Evolutionary conservation across 495 filamentous ascomycete species (phyloP), one percentile per base, ranked within the genome.

Genomic region (Antarctomyces pellizariae): DNA sequence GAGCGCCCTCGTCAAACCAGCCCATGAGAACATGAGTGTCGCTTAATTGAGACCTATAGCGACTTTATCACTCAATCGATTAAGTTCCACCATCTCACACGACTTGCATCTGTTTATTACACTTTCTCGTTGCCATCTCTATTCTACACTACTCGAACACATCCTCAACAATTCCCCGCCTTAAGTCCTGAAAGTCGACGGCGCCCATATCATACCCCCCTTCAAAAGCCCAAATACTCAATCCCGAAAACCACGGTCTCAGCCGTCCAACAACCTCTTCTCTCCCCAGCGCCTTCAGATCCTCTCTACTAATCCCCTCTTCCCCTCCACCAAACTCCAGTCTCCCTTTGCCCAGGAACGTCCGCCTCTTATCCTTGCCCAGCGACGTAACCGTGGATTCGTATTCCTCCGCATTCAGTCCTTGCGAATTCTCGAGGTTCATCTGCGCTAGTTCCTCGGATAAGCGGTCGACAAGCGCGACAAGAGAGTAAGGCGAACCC

Each of bases 151-250:
- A 72, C 37, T 83, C 74, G 53, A 91, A 89, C 29, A 93, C 38
- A 59, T 95, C 83, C 36, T 49, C 64, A 47, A 92, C 42, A 27
- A 93, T 36, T 34, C 61, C 59, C 37, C 64, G 57, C 31, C 59
- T 59, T 40, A 73, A 84, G n/a, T 56, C 59, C 25, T 64, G 63
- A 41, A 60, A 42, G 49, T 89, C 82, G 17, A 71, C 53, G 27
- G 45, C 48, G 26, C 64, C 64, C 72, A 90, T 89, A 12, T 67
- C 64, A 43, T 95, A 97, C 22, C 75, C 89, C 14, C 67, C 71
- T 51, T 95, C 89, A 48, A 89, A 97, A 5, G 75, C 71, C 42
- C 69, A 75, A 27, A 95, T 90, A 39, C 80, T 91, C 32, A 97
- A 51, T 34, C 83, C 73, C 21, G 71, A 71, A 37, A 95, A 79